A percentile compares a stretch with the other conserved stretches of the same genome.
Conservation (phyloP, 2,329 filamentous ascomycete species). For the Penicillium sp. region DNA sequence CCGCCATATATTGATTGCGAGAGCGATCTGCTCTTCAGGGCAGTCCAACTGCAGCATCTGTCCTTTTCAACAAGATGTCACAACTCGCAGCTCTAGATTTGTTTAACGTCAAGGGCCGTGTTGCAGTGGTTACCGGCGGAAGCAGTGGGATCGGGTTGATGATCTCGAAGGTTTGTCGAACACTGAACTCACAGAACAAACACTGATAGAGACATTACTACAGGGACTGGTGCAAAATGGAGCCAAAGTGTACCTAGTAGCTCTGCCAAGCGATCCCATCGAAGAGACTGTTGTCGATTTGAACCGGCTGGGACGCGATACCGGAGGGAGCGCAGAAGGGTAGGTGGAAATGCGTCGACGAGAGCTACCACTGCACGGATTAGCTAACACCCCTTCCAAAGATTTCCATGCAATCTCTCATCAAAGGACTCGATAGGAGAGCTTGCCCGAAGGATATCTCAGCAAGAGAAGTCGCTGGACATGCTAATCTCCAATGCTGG, state of each 20-base stretch:
- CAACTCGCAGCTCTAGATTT: constrained; percentile 18
- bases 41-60: too few species aligned
- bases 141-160: constrained; percentile 50
- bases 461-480: constrained; percentile 45
- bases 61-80: constrained; percentile 17
- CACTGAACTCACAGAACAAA: neutral
- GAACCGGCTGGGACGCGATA: constrained; percentile 36
- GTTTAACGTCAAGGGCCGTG: constrained; percentile 41
- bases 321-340: constrained; percentile 43
- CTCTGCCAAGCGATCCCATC: constrained; percentile 45
- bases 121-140: constrained; percentile 47
- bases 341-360: constrained; percentile 15
- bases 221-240: constrained; percentile 48
- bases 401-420: constrained; percentile 36
- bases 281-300: constrained; percentile 39
- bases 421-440: constrained; percentile 43
- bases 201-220: neutral
- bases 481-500: constrained; percentile 52
- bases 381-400: constrained; percentile 4
- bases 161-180: constrained; percentile 43
- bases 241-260: constrained; percentile 48
- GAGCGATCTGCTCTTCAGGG: too few species aligned
- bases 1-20: too few species aligned
- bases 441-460: constrained; percentile 33
- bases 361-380: neutral